A percentile compares a stretch with the other conserved stretches of the same genome.
Conservation (phyloP, 2,329 filamentous ascomycete species). For the Colletotrichum kahawae region DNA sequence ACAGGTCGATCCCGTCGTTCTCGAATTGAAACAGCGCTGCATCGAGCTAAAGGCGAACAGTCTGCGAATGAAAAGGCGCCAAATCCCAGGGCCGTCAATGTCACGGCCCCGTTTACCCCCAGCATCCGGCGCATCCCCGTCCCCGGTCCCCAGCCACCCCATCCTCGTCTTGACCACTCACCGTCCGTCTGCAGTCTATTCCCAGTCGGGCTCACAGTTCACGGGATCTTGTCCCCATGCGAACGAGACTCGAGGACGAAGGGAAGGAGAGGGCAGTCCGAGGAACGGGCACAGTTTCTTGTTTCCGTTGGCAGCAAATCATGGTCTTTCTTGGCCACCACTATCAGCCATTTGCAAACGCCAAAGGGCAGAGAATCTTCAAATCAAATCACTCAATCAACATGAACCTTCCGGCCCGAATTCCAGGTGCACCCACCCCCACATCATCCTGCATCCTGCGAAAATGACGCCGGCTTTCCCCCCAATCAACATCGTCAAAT, state of each 20-base stretch:
- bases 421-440: slow-evolving; percentile 7
- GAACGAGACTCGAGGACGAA: not conserved
- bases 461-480: not conserved
- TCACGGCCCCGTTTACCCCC: not conserved
- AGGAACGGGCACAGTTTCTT: not conserved
- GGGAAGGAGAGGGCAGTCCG: not conserved
- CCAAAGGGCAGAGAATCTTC: not conserved
- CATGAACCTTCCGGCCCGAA: slow-evolving; percentile 12
- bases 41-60: not conserved
- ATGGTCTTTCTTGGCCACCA: not conserved
- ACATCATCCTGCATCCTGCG: slow-evolving; percentile 5
- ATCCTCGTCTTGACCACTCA: slow-evolving; percentile 4
- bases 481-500: slow-evolving; percentile 17
- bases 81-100: not conserved
- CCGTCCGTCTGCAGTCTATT: slow-evolving; percentile 8
- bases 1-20: slow-evolving; percentile 2
- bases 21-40: slow-evolving; percentile 15
- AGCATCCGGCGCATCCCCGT: slow-evolving; percentile 2
- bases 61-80: slow-evolving; percentile 8
- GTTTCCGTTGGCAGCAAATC: slow-evolving; percentile 4
- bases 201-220: slow-evolving; percentile 4
- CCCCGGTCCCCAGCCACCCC: slow-evolving; percentile 5
- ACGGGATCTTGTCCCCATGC: slow-evolving; percentile 1
- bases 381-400: not conserved
- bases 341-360: not conserved